Evolutionary conservation across 2,329 filamentous ascomycete genomes (phyloP), one percentile per base, ranked within the genome.

Genomic region (Colletotrichum acutatum): DNA sequence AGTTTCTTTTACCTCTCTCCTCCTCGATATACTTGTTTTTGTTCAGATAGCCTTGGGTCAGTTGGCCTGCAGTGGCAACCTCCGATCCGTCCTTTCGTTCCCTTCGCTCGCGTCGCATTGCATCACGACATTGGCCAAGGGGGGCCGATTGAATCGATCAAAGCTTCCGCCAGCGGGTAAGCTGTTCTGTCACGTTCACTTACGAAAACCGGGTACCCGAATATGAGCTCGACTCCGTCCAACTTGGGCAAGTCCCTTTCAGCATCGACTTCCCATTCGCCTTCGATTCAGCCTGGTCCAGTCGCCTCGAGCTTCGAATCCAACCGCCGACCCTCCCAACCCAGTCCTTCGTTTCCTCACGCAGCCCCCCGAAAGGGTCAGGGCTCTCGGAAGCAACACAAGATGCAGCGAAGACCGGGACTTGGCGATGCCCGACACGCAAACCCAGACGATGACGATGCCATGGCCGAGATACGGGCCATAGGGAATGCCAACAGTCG

Each of bases 321-420:
- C 22, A 83, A 81, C 73, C 87, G 88, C 32, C 87, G 88, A 58
- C 83, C 85, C 28, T 81, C 82, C 54, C 82, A 83, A 74, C 80
- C 79, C 60, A 82, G 76, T 61, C 78, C 82, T 37, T 80, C 79
- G 16, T 71, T 79, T 52, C 71, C 82, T 28, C 79, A 78, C 59
- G 78, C 85, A 7, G 82, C 89, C 60, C 90, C 94, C 64, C 90
- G 95, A 78, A 97, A 94, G 83, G 91, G 88, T 66, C 96, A 98
- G 84, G 86, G 86, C 57, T 87, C 89, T 66, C 93, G 93, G 82
- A 95, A 92, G 81, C 95, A 97, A 82, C 95, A 98, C 84, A 95
- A 94, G 81, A 91, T 90, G 75, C 93, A 95, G 79, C 92, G 92
- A 78, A 91, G 92, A 79, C 93, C 95, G 60, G 87, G 89, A 69